Conservation (phyloP, 768 basidiomycete species). For the Rhizopogon sp. region DNA sequence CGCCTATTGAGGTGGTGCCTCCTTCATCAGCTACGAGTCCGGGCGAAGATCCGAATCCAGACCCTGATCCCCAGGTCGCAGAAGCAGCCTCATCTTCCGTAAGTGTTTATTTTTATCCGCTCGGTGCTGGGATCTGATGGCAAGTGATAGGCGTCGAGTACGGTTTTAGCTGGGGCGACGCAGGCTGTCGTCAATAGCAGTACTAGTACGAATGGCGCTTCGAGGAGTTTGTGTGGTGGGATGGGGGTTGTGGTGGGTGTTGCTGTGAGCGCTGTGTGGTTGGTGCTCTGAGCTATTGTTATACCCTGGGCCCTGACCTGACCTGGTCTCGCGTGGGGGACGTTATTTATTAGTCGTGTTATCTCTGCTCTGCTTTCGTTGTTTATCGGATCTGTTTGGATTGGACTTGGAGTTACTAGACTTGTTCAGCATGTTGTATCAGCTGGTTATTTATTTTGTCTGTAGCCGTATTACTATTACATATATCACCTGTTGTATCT, state of each 20-base stretch:
- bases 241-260: constrained; percentile 3
- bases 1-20: neutral
- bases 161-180: neutral
- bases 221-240: constrained; percentile 4
- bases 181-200: neutral
- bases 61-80: neutral
- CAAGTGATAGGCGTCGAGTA: neutral
- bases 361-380: neutral
- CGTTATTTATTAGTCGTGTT: neutral
- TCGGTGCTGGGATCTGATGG: no score
- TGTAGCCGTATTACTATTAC: neutral
- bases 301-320: neutral
- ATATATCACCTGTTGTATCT: neutral
- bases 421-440: neutral
- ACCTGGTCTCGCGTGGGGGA: neutral
- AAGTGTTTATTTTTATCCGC: neutral
- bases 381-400: neutral
- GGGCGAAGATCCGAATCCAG: neutral
- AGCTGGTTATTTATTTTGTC: neutral
- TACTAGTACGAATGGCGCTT: constrained; percentile 9
- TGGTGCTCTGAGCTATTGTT: neutral
- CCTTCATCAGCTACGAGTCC: neutral
- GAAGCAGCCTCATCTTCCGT: neutral
- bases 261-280: neutral
- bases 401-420: neutral